These are phyloP conservation scores for Dactylellina leptospora DNA, from an alignment of 2,329 filamentous ascomycete species.

Conservation along the genomic window DNA sequence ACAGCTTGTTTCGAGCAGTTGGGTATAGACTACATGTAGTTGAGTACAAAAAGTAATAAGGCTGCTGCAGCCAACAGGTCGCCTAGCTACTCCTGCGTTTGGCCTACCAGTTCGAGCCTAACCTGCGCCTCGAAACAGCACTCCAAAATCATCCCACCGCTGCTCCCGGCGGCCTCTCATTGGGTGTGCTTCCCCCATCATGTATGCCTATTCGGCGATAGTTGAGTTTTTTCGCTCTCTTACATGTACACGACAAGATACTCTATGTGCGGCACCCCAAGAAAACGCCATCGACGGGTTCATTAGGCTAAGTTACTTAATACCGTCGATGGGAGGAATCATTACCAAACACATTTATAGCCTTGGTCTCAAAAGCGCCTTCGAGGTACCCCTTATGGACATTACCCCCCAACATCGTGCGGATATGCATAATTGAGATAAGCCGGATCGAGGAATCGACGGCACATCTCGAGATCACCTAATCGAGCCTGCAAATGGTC, in stretches of 20 bases:
- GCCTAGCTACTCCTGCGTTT: conserved; percentile 45
- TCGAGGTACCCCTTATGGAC: conserved; percentile 19
- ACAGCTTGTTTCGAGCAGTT: neutral
- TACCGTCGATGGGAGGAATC: conserved; percentile 37
- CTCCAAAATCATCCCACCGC: conserved; percentile 45
- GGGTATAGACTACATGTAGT: neutral
- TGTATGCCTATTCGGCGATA: conserved; percentile 52
- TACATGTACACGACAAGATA: neutral
- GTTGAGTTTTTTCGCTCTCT: neutral
- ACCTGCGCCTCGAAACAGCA: conserved; percentile 29
- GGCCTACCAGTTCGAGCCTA: conserved; percentile 46
- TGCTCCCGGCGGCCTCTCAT: conserved; percentile 29
- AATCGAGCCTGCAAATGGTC: conserved; percentile 28
- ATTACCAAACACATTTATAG: conserved; percentile 12
- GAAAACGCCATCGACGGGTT: conserved; percentile 31
- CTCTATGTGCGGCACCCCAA: conserved; percentile 28
- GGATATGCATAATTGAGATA: conserved; percentile 27
- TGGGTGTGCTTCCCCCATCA: conserved; percentile 15
- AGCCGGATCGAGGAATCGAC: conserved; percentile 18
- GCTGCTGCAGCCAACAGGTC: conserved; percentile 29
- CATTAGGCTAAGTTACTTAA: conserved; percentile 45
- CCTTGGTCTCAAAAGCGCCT: neutral
- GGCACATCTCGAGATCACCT: conserved; percentile 23
- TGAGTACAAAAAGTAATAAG: conserved; percentile 15
- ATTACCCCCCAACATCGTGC: conserved; percentile 27